Percentiles rank a stretch among this genome's conserved stretches.
Evolutionary conservation across 768 basidiomycete genomes (phyloP).

Genomic region (Rhizopogon vulgaris): DNA sequence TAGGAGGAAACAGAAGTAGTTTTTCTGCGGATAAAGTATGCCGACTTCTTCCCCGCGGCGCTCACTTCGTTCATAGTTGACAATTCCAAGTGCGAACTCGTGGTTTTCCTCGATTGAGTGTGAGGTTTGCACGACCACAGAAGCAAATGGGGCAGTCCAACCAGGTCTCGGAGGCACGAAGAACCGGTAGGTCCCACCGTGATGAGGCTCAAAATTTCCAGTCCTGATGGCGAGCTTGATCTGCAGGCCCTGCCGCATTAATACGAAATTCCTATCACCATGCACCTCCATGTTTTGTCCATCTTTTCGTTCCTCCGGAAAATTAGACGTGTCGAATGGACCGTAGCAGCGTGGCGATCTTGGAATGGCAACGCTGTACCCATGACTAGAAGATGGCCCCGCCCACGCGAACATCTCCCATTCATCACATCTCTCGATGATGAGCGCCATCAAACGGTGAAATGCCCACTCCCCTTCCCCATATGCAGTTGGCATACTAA

Average conservation of each 20-base stretch:
- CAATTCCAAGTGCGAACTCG: neutral
- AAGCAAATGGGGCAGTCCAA: neutral
- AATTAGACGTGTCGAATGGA: neutral
- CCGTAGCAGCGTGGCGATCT: conserved; percentile 12
- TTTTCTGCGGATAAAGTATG: neutral
- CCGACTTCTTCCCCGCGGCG: neutral
- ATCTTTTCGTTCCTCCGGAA: neutral
- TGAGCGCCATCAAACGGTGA: conserved; percentile 19
- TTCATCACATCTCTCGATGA: conserved; percentile 15
- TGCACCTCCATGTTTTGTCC: neutral
- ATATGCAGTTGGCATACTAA: conserved; percentile 10
- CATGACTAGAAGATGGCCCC: conserved; percentile 9
- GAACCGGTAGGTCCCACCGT: neutral
- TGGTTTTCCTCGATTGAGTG: neutral
- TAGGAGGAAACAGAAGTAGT: conserved; percentile 1
- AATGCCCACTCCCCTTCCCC: conserved; percentile 19
- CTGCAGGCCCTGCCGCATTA: conserved; percentile 11
- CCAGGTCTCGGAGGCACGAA: neutral
- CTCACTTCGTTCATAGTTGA: neutral
- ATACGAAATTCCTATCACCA: conserved; percentile 11
- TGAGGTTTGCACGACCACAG: neutral
- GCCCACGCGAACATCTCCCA: conserved; percentile 21
- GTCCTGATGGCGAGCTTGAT: conserved; percentile 8
- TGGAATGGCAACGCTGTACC: conserved; percentile 8
- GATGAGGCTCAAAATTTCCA: neutral